Conservation (phyloP, 2,329 filamentous ascomycete species). For the Fusarium fracticaudum region DNA sequence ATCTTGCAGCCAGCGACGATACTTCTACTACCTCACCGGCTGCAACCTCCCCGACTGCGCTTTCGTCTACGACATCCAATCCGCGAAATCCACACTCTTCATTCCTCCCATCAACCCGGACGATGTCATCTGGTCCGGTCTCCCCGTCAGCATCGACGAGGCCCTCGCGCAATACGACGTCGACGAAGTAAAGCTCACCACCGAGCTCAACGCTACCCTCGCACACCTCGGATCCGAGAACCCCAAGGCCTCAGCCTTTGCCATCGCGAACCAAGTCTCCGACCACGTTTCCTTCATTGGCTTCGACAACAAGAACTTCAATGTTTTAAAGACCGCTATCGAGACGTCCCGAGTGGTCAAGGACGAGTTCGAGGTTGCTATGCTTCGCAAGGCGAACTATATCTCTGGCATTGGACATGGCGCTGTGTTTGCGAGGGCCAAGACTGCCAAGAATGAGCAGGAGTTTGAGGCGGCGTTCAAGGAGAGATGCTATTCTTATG, state of each 20-base stretch:
- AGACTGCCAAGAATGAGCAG: slow-evolving; percentile 76
- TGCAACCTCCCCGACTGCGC: slow-evolving; percentile 82
- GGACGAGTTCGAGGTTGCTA: slow-evolving; percentile 77
- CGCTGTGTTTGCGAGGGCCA: slow-evolving; percentile 68
- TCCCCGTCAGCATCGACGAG: slow-evolving; percentile 80
- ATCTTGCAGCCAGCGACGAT: slow-evolving; percentile 77
- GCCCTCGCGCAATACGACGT: slow-evolving; percentile 82
- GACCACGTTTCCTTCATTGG: slow-evolving; percentile 75
- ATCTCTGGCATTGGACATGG: slow-evolving; percentile 75
- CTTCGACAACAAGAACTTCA: slow-evolving; percentile 72
- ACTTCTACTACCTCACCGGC: slow-evolving; percentile 95
- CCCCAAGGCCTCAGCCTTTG: slow-evolving; percentile 67
- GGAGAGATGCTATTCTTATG: slow-evolving; percentile 77
- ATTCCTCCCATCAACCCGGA: slow-evolving; percentile 91
- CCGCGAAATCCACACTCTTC: slow-evolving; percentile 81
- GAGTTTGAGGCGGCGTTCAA: slow-evolving; percentile 86
- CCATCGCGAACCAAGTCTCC: slow-evolving; percentile 81
- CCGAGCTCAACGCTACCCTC: slow-evolving; percentile 79
- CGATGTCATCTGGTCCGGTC: slow-evolving; percentile 90
- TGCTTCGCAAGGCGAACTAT: slow-evolving; percentile 77
- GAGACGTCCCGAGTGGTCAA: slow-evolving; percentile 76
- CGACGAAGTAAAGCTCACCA: slow-evolving; percentile 77
- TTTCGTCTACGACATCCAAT: slow-evolving; percentile 81
- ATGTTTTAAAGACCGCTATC: slow-evolving; percentile 68
- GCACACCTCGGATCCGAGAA: slow-evolving; percentile 58